A percentile compares a stretch with the other conserved stretches of the same genome.
Conservation (phyloP, 129 eudicot genomes). For the Tanacetum coccineum region DNA sequence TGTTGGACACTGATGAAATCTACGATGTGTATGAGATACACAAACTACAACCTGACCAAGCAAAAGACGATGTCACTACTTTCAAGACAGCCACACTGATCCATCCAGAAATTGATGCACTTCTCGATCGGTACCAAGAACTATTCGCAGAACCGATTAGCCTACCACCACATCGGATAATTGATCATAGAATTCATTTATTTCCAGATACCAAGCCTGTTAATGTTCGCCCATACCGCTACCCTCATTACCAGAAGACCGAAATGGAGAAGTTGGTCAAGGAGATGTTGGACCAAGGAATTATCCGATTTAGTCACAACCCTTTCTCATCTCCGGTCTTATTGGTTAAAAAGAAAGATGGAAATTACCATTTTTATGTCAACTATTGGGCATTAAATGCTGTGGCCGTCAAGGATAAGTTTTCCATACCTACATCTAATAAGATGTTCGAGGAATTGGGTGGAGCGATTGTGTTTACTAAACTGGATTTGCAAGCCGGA, state of each 20-base stretch:
- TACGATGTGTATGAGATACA: not conserved
- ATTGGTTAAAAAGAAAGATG: slow-evolving; percentile 6
- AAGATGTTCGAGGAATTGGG: not conserved
- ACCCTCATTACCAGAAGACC: not conserved
- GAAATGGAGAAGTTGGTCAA: not conserved
- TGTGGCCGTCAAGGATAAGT: not conserved
- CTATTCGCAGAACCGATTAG: not conserved
- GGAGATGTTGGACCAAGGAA: not conserved
- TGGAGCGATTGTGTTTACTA: no score
- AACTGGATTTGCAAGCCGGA: no score
- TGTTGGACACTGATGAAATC: not conserved
- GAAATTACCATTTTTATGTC: not conserved
- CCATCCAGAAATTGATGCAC: not conserved
- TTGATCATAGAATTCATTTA: slow-evolving; percentile 2
- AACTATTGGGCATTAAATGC: slow-evolving; percentile 5
- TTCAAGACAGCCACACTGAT: not conserved
- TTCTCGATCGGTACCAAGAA: not conserved
- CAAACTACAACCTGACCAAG: not conserved
- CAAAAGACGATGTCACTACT: not conserved
- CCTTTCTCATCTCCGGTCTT: not conserved
- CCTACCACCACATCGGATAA: not conserved
- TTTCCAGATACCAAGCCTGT: not conserved
- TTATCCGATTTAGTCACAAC: not conserved
- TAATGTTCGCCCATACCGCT: not conserved
- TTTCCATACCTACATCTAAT: not conserved